phyloP scores from a whole-genome alignment of 306 rosid genomes.

The Gastrolobium villosum region DNA sequence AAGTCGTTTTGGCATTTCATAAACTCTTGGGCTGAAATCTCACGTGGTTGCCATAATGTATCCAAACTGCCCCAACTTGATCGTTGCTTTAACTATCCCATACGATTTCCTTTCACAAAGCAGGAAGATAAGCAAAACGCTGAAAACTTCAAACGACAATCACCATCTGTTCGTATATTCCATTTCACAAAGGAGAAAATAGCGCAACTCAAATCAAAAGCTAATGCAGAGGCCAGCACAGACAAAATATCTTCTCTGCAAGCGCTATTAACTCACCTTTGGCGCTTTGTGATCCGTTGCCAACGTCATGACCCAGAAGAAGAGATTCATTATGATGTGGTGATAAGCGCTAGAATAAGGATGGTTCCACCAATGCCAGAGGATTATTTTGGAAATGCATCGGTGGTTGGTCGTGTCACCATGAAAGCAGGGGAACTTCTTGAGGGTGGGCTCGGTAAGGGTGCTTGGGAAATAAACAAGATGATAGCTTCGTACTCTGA shows the following conservation, averaged over 20 bases:
- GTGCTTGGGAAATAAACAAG: slow-evolving; percentile 51
- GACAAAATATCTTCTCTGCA: slow-evolving; percentile 60
- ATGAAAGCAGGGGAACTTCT: slow-evolving; percentile 51
- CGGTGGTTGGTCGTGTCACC: background rate
- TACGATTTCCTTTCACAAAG: slow-evolving; percentile 23
- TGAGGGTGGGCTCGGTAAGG: slow-evolving; percentile 44
- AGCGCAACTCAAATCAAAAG: slow-evolving; percentile 50
- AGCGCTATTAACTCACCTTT: slow-evolving; percentile 51
- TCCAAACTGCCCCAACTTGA: background rate
- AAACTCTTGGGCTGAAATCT: slow-evolving; percentile 59
- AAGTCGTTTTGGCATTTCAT: slow-evolving; percentile 55
- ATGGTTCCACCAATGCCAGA: slow-evolving; percentile 40
- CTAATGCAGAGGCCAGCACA: slow-evolving; percentile 44
- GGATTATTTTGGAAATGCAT: slow-evolving; percentile 51
- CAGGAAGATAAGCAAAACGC: background rate
- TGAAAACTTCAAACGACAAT: background rate
- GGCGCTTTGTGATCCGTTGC: slow-evolving; percentile 50
- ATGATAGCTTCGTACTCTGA: slow-evolving; percentile 21
- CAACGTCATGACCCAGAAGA: slow-evolving; percentile 13
- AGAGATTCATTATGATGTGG: background rate
- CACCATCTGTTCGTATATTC: slow-evolving; percentile 22
- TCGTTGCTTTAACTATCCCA: slow-evolving; percentile 7
- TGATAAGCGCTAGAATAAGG: slow-evolving; percentile 39
- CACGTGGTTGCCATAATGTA: background rate
- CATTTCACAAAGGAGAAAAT: slow-evolving; percentile 49